Evolutionary conservation across 2,329 filamentous ascomycete species (phyloP), one percentile per base, ranked within the genome.

Genomic region (Neonectria sp.): DNA sequence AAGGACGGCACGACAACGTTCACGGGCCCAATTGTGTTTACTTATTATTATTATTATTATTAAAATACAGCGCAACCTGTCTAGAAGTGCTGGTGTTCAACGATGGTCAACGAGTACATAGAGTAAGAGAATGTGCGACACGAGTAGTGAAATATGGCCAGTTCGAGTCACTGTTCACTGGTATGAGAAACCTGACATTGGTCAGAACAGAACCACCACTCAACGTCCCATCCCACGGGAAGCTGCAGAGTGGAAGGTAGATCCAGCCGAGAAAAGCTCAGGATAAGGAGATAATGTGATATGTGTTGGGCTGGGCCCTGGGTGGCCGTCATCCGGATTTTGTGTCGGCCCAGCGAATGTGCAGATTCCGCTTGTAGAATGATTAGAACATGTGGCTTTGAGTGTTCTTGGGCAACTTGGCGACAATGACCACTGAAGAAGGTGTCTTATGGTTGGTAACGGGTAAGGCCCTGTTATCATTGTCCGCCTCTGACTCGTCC

Each of bases 141-240:
- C 31, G 9, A 33, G 31, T 11, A 33, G 31, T 12, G 31, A 7
- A 33, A 33, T 12, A 12, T 33, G 8, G 31, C 31, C 11, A 6
- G 31, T 33, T 12, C 33, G 33, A 35, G 33, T 35, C 12, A 35
- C 33, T 35, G 33, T 9, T 2, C 11, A 35, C 33, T 35, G 33
- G 33, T n/a, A 7, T 40, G 37, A 40, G 13, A 40, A 40, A n/a
- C 37, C 37, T 40, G 21, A 13, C 45, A 46, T 13, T 46, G 9
- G 4, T 25, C 45, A 11, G 12, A 46, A 27, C 43, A 6, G 31
- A 35, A 37, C 43, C 43, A 33, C 56, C 56, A 51, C 45, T 49
- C 43, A 25, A 59, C 6, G 17, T 33, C 43, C 43, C 43, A 11
- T 37, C 6, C 56, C 56, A 59, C 33, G 27, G 17, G 60, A 40